A percentile compares a stretch with the other conserved stretches of the same genome.
These are phyloP conservation scores for Durio zibethinus DNA, from an alignment of 345 rosid species.

Conservation along the genomic window DNA sequence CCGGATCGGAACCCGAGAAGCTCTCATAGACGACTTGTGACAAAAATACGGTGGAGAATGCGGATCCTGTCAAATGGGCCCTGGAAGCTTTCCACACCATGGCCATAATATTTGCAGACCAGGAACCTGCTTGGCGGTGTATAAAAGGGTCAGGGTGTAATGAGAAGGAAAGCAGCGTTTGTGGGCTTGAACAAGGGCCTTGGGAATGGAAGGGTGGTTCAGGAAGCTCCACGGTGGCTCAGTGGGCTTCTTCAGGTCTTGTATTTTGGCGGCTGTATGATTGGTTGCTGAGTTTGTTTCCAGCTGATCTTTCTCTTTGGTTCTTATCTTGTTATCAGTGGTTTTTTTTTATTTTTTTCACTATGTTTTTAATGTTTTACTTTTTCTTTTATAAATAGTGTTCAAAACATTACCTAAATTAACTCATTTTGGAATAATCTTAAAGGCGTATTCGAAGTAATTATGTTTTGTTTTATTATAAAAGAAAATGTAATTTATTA, in stretches of 20 bases:
- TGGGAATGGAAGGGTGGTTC: constrained; percentile 69
- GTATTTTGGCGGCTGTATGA: constrained; percentile 89
- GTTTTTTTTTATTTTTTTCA: no score
- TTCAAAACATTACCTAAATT: no score
- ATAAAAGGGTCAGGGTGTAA: constrained; percentile 33
- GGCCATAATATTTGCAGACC: constrained; percentile 94
- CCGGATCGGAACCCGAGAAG: constrained; percentile 26
- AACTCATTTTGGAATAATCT: no score
- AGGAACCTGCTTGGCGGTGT: constrained; percentile 61
- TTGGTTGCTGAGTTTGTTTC: constrained; percentile 55
- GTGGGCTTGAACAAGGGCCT: constrained; percentile 54
- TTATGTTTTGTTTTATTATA: no score
- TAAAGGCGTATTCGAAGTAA: no score
- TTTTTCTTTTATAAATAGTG: no score
- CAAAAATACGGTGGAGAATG: constrained; percentile 79
- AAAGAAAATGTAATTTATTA: no score
- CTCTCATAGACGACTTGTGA: constrained; percentile 74
- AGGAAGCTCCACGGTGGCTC: constrained; percentile 74
- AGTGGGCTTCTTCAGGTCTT: constrained; percentile 86
- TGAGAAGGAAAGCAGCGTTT: constrained; percentile 29
- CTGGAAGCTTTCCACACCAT: constrained; percentile 89
- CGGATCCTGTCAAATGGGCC: constrained; percentile 93
- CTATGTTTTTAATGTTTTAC: no score
- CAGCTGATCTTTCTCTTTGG: background rate
- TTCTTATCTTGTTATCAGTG: background rate